Base-by-base conservation (phyloP, 169 alveolate species). In the Plasmodium gonderi region DNA sequence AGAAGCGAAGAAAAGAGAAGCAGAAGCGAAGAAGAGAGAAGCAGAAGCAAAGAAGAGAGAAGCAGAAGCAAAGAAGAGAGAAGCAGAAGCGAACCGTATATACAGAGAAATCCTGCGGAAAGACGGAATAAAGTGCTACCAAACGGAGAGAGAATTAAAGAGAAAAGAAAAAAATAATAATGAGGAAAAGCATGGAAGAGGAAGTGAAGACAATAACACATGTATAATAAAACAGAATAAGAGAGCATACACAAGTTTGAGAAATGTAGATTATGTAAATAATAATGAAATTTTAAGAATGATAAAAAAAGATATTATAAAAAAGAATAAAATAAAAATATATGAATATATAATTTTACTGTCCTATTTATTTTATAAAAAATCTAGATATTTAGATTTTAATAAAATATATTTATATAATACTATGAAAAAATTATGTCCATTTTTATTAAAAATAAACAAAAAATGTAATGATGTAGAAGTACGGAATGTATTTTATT, bases 381-480 rank as follows among this genome's bases (percentile, higher is more conserved):
- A 36, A 83, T 83, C 92, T 26, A 74, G 77, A 49, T 83, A 83
- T 40, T 54, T 83, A 33, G 92, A 72, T 31, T 69, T 72, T 17
- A 83, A 83, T 14, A 83, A 83, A 69, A 80, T 72, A 14, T 83
- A 83, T 69, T 31, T 83, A 31, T 83, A 83, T 31, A 83, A 83
- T 49, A 72, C 85, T 8, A 83, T 83, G 92, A 83, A 83, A n/a
- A 69, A 76, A 14, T 72, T 83, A 33, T 69, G 69, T 20, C 92
- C 92, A 6, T 69, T 45, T 33, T 54, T 83, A 72, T 31, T 79
- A 20, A 31, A 26, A n/a, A 26, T 83, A 49, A 83, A 72, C 36
- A 83, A 31, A 69, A 83, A 60, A 20, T 83, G 92, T 83, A 83
- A 83, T n/a, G 83, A 83, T 14, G 40, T 69, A 6, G 92, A 83